Conservation (phyloP, 148 eudicot genomes). For the Silene conica region DNA sequence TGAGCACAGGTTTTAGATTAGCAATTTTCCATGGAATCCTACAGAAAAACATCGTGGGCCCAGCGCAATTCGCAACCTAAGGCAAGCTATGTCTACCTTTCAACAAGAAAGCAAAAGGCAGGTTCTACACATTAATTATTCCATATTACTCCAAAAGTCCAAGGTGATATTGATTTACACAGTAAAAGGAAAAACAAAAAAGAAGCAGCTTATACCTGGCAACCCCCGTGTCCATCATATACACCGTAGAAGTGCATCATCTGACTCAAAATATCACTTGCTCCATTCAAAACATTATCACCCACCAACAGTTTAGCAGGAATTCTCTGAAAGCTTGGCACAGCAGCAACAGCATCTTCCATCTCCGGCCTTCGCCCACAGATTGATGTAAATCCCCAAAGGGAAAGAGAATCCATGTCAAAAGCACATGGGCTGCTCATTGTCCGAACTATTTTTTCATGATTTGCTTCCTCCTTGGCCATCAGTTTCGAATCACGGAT, state of each 20-base stretch:
- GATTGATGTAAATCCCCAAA: slow-evolving; percentile 51
- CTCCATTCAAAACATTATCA: slow-evolving; percentile 28
- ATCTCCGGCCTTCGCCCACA: slow-evolving; percentile 50
- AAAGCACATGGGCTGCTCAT: slow-evolving; percentile 27
- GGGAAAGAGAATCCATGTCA: slow-evolving; percentile 34
- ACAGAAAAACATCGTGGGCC: no score
- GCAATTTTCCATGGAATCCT: no score
- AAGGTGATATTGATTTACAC: not conserved
- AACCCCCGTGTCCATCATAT: slow-evolving; percentile 66
- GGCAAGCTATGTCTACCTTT: not conserved
- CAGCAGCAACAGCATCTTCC: slow-evolving; percentile 48
- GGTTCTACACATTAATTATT: not conserved
- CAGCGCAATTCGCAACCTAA: no score
- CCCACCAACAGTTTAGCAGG: slow-evolving; percentile 41
- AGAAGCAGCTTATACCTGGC: slow-evolving; percentile 36
- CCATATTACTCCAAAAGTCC: no score
- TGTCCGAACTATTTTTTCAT: slow-evolving; percentile 36
- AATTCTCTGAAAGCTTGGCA: slow-evolving; percentile 39
- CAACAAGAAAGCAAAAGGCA: not conserved
- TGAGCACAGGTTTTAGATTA: no score
- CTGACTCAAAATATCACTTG: slow-evolving; percentile 30
- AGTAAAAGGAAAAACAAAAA: not conserved
- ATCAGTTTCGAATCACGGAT: slow-evolving; percentile 28
- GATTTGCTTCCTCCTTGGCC: slow-evolving; percentile 25
- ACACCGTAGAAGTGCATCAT: slow-evolving; percentile 45